Conservation (phyloP, 306 rosid genomes). For the Vachellia pachyceras region DNA sequence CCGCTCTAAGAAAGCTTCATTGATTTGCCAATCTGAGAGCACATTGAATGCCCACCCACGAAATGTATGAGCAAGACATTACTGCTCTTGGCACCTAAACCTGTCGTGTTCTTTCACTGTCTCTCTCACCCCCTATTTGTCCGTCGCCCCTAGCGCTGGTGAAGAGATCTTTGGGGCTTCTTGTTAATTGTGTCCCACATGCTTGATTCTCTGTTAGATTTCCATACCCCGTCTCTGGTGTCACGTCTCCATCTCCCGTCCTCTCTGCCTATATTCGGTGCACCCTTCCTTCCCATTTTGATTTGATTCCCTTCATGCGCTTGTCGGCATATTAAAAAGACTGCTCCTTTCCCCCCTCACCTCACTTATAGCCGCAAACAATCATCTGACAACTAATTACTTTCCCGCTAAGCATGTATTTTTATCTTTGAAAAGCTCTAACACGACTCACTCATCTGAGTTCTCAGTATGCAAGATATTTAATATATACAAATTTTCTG, state of each 20-base stretch:
- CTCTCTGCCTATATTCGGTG: slow-evolving; percentile 38
- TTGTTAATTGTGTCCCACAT: slow-evolving; percentile 48
- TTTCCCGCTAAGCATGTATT: not conserved
- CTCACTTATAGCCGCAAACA: not conserved
- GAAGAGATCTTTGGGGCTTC: slow-evolving; percentile 39
- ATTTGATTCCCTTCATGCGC: not conserved
- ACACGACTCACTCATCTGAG: not conserved
- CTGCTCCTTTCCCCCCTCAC: not conserved
- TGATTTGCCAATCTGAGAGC: slow-evolving; percentile 52
- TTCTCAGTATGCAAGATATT: not conserved
- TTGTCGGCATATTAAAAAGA: not conserved
- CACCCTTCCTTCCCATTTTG: slow-evolving; percentile 26
- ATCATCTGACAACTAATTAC: not conserved
- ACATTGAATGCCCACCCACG: slow-evolving; percentile 76
- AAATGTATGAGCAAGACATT: slow-evolving; percentile 67
- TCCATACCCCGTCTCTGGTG: slow-evolving; percentile 45
- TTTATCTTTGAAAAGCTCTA: not conserved
- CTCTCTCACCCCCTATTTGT: slow-evolving; percentile 29
- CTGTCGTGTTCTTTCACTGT: slow-evolving; percentile 17
- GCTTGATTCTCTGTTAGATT: slow-evolving; percentile 60
- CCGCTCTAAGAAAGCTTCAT: slow-evolving; percentile 45
- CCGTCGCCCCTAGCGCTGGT: slow-evolving; percentile 20
- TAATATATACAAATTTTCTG: not conserved
- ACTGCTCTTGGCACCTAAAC: slow-evolving; percentile 39
- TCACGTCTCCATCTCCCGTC: slow-evolving; percentile 54